Percentiles rank a stretch among this genome's conserved stretches.
Evolutionary conservation across 495 filamentous ascomycete species (phyloP).

Genomic region (Polyplosphaeria fusca): DNA sequence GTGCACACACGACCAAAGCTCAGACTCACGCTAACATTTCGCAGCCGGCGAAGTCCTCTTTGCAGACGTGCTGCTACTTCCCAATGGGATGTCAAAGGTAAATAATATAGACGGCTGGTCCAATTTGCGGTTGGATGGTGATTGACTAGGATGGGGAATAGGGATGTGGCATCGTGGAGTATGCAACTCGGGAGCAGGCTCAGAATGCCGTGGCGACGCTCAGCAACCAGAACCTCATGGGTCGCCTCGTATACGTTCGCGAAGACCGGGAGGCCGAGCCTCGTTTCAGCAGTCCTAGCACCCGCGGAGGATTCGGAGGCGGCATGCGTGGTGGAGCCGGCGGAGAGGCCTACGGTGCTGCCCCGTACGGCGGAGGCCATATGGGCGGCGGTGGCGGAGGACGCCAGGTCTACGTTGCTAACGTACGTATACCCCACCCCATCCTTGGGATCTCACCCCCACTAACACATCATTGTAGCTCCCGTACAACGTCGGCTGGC

Average conservation of each 20-base stretch:
- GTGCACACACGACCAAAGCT: conserved; percentile 37
- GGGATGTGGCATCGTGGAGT: conserved; percentile 99
- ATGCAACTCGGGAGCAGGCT: conserved; percentile 98
- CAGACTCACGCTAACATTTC: conserved; percentile 11
- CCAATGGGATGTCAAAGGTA: conserved; percentile 99
- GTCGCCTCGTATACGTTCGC: conserved; percentile 94
- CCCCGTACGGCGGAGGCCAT: conserved; percentile 4
- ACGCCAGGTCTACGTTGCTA: conserved; percentile 93
- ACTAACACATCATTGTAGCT: conserved; percentile 61
- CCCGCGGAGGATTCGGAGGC: conserved; percentile 45
- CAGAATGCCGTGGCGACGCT: conserved; percentile 96
- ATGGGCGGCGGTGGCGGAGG: conserved; percentile 45
- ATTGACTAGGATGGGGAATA: conserved; percentile 99
- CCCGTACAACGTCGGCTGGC: conserved; percentile 96
- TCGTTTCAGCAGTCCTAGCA: conserved; percentile 70
- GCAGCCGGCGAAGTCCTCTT: conserved; percentile 98
- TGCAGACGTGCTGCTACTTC: conserved; percentile 98
- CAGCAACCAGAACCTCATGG: conserved; percentile 98
- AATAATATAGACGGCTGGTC: conserved; percentile 72
- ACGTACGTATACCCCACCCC: conserved; percentile 70
- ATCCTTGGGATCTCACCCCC: conserved; percentile 9
- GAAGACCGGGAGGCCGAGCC: conserved; percentile 97
- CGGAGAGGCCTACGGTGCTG: conserved; percentile 38
- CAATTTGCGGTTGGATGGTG: conserved; percentile 72
- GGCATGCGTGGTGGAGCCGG: conserved; percentile 41